Percentiles rank a stretch among this genome's conserved stretches.
These are phyloP conservation scores for Malassezia cuniculi DNA, from an alignment of 1,284 basidiomycete genomes.

Conservation along the genomic window DNA sequence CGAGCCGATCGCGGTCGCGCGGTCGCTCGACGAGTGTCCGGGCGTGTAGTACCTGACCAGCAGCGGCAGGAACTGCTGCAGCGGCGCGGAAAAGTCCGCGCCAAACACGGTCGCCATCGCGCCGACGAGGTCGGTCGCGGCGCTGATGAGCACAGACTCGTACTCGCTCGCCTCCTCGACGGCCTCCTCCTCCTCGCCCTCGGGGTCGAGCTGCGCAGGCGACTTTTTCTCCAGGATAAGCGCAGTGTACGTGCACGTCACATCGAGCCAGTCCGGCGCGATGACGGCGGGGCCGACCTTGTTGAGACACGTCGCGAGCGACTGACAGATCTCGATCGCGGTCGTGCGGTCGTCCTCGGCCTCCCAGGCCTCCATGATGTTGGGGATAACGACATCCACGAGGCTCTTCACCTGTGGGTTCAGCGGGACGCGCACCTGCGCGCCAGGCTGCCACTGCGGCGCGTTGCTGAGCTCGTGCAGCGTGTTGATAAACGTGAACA, in stretches of 20 bases:
- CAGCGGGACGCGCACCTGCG: slow-evolving; percentile 53
- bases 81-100: slow-evolving; percentile 69
- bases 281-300: slow-evolving; percentile 71
- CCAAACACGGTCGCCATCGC: slow-evolving; percentile 76
- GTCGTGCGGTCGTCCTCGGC: slow-evolving; percentile 93
- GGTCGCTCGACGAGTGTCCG: slow-evolving; percentile 74
- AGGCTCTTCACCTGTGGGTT: slow-evolving; percentile 69
- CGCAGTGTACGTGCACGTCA: slow-evolving; percentile 41
- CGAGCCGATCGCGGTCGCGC: slow-evolving; percentile 82
- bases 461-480: slow-evolving; percentile 80
- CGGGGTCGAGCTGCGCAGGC: slow-evolving; percentile 81
- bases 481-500: slow-evolving; percentile 78
- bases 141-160: slow-evolving; percentile 85
- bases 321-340: slow-evolving; percentile 69
- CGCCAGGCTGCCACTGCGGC: slow-evolving; percentile 68
- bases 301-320: slow-evolving; percentile 77
- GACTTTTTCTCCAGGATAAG: slow-evolving; percentile 59
- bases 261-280: slow-evolving; percentile 51
- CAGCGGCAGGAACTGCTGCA: slow-evolving; percentile 72
- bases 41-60: slow-evolving; percentile 82
- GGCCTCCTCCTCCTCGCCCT: slow-evolving; percentile 68
- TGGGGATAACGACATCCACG: slow-evolving; percentile 61
- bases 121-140: slow-evolving; percentile 86
- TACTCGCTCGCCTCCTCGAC: slow-evolving; percentile 69
- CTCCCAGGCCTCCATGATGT: slow-evolving; percentile 77